Evolutionary conservation across 805 yeast species (phyloP).

Genomic region (Candida cerambycidarum): DNA sequence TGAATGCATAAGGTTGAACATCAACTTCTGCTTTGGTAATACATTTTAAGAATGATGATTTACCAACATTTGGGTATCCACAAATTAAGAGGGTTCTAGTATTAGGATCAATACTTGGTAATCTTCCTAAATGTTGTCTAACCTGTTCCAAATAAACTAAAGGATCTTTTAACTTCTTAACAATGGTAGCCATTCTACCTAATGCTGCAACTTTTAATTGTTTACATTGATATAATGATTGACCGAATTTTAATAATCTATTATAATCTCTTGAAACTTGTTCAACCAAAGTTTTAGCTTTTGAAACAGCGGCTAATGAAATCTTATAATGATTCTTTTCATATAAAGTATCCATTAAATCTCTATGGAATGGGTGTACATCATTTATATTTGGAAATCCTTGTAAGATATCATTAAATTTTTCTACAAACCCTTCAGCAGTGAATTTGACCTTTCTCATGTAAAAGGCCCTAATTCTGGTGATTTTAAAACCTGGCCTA

Average conservation of each 20-base stretch:
- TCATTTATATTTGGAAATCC: conserved; percentile 97
- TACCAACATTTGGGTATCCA: conserved; percentile 99
- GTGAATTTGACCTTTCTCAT: conserved; percentile 98
- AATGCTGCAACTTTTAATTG: conserved; percentile 97
- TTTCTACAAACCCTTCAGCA: conserved; percentile 93
- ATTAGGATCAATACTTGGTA: conserved; percentile 97
- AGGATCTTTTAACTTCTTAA: conserved; percentile 93
- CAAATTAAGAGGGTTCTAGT: conserved; percentile 96
- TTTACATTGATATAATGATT: conserved; percentile 96
- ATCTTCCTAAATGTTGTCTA: conserved; percentile 97
- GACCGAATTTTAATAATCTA: conserved; percentile 93
- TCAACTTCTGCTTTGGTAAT: conserved; percentile 98
- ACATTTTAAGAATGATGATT: conserved; percentile 88
- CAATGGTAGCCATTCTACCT: conserved; percentile 99
- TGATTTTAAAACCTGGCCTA: conserved; percentile 92
- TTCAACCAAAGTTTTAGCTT: conserved; percentile 91
- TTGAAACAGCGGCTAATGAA: conserved; percentile 89
- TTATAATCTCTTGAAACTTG: conserved; percentile 95
- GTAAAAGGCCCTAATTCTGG: conserved; percentile 94
- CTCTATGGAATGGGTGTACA: conserved; percentile 97
- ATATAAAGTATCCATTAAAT: conserved; percentile 94
- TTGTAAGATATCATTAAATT: conserved; percentile 76
- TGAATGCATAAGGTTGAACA: conserved; percentile 98
- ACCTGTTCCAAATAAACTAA: conserved; percentile 93
- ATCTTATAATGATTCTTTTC: conserved; percentile 98